These are phyloP conservation scores for Colletotrichum orbiculare DNA, from an alignment of 2,329 filamentous ascomycete species.

Conservation along the genomic window DNA sequence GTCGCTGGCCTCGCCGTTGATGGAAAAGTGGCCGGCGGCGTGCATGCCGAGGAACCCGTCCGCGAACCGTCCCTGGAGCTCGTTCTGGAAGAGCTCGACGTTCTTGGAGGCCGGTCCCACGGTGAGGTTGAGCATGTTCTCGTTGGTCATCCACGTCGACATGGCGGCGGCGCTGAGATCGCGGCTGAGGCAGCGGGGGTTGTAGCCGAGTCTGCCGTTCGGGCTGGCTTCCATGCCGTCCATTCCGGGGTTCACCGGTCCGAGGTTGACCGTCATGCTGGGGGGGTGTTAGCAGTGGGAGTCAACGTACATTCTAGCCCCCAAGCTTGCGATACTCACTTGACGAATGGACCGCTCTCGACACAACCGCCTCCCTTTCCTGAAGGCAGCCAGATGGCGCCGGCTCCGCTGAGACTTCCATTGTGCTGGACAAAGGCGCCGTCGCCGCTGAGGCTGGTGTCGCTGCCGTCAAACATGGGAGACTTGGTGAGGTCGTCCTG, in stretches of 20 bases:
- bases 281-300: constrained; percentile 51
- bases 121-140: constrained; percentile 44
- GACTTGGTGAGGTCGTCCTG: constrained; percentile 44
- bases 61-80: constrained; percentile 47
- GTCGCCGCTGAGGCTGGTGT: constrained; percentile 51
- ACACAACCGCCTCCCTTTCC: constrained; percentile 51
- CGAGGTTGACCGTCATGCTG: constrained; percentile 51
- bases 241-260: constrained; percentile 47
- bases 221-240: constrained; percentile 41
- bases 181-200: constrained; percentile 58
- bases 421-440: constrained; percentile 47
- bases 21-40: constrained; percentile 51
- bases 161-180: constrained; percentile 50
- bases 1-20: constrained; percentile 50
- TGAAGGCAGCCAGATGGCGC: constrained; percentile 45
- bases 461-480: constrained; percentile 53
- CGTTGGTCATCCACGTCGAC: constrained; percentile 29
- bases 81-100: constrained; percentile 48
- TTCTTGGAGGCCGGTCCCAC: constrained; percentile 40
- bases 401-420: constrained; percentile 37
- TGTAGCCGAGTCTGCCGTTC: constrained; percentile 47
- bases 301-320: constrained; percentile 39
- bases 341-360: constrained; percentile 45
- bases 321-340: constrained; percentile 6
- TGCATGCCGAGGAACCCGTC: constrained; percentile 47